These are phyloP conservation scores for Komagataella kurtzmanii DNA, from an alignment of 805 yeast genomes.

Conservation along the genomic window DNA sequence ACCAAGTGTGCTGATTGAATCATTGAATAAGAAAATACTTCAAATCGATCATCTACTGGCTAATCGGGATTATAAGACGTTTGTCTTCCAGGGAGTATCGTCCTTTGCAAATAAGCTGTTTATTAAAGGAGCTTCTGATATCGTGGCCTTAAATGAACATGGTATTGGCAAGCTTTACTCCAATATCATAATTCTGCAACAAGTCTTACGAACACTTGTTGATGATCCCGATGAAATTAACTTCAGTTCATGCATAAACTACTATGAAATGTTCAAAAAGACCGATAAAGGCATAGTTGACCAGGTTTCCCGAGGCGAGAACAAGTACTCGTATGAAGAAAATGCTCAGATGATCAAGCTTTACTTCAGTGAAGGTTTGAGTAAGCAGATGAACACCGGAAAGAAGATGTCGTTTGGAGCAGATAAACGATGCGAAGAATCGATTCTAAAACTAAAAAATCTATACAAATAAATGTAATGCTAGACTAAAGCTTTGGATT, in stretches of 20 bases:
- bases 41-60: not conserved
- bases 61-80: not conserved
- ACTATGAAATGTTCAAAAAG: slow-evolving; percentile 40
- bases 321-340: slow-evolving; percentile 28
- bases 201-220: slow-evolving; percentile 48
- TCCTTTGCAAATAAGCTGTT: slow-evolving; percentile 35
- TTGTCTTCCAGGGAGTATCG: slow-evolving; percentile 33
- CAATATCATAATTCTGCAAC: slow-evolving; percentile 56
- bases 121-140: slow-evolving; percentile 35
- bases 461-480: not conserved
- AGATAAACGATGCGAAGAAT: slow-evolving; percentile 11
- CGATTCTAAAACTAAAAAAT: slow-evolving; percentile 8
- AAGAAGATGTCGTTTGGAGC: slow-evolving; percentile 12
- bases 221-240: slow-evolving; percentile 36
- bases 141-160: slow-evolving; percentile 35
- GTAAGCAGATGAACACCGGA: slow-evolving; percentile 8
- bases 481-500: not conserved
- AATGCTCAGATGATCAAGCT: slow-evolving; percentile 37
- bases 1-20: not conserved
- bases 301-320: slow-evolving; percentile 18
- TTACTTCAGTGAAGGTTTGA: slow-evolving; percentile 27
- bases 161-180: slow-evolving; percentile 48
- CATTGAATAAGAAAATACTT: not conserved
- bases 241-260: slow-evolving; percentile 36
- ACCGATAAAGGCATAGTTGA: slow-evolving; percentile 34